Evolutionary conservation across 768 basidiomycete genomes (phyloP).

Genomic region (Solioccasus polychromus): DNA sequence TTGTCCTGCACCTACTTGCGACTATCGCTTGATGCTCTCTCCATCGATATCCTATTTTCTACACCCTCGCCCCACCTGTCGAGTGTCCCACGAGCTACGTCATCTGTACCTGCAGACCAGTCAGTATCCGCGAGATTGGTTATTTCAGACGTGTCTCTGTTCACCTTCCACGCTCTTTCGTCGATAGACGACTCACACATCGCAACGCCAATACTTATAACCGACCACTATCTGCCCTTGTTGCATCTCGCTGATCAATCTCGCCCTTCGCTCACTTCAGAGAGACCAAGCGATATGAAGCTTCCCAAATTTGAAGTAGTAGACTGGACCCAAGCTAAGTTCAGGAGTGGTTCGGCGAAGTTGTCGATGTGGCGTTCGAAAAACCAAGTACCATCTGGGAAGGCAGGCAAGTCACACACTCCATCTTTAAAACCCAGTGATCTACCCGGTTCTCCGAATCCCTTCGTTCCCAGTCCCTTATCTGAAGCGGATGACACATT

Average conservation of each 20-base stretch:
- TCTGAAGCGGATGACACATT: constrained; percentile 15
- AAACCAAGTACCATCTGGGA: constrained; percentile 23
- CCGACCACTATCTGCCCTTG: constrained; percentile 60
- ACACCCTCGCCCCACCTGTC: constrained; percentile 6
- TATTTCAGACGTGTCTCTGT: constrained; percentile 53
- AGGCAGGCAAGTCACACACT: constrained; percentile 16
- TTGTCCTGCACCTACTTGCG: constrained; percentile 52
- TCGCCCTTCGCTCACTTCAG: constrained; percentile 36
- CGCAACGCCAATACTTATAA: constrained; percentile 69
- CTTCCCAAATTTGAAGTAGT: constrained; percentile 57
- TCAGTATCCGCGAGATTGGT: constrained; percentile 17
- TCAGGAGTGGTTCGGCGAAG: constrained; percentile 44
- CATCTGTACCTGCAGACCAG: constrained; percentile 1
- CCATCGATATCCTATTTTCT: constrained; percentile 16
- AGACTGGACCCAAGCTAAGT: constrained; percentile 57
- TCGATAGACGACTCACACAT: constrained; percentile 19
- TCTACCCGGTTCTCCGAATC: constrained; percentile 15
- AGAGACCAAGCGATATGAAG: constrained; percentile 18
- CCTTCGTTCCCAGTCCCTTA: constrained; percentile 18
- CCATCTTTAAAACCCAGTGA: constrained; percentile 14
- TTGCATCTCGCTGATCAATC: constrained; percentile 51
- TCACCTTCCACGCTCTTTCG: constrained; percentile 41
- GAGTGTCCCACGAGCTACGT: neutral
- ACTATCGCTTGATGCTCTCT: constrained; percentile 42
- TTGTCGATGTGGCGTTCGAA: constrained; percentile 62